Conservation (phyloP, 345 rosid genomes). For the Luvunga scandens region DNA sequence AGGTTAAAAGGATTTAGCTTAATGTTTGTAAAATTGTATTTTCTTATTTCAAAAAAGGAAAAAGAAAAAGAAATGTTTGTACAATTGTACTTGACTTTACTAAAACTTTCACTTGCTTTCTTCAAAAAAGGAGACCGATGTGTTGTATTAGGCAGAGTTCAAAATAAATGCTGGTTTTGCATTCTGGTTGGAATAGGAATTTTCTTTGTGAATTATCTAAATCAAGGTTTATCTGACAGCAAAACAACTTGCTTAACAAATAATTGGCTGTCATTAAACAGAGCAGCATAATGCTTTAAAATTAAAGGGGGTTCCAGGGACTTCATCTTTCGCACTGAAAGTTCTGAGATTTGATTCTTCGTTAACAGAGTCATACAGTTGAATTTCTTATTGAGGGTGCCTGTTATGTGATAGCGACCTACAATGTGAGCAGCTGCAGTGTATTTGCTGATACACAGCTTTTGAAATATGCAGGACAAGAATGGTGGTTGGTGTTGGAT, state of each 20-base stretch:
- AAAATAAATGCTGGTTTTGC: background rate
- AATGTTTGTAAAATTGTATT: background rate
- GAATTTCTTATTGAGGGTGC: background rate
- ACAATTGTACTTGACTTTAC: too few relatives aligned
- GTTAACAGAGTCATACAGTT: background rate
- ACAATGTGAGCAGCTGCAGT: background rate
- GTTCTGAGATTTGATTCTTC: background rate
- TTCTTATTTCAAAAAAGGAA: too few relatives aligned
- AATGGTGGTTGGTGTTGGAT: constrained; percentile 98
- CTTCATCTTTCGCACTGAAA: background rate
- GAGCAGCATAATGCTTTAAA: background rate
- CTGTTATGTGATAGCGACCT: background rate
- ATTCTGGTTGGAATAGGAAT: background rate
- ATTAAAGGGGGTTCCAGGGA: background rate
- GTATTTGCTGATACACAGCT: background rate
- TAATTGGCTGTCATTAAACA: background rate
- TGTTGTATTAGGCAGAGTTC: background rate
- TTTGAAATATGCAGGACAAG: constrained; percentile 63
- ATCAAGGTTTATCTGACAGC: background rate
- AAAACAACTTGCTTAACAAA: background rate
- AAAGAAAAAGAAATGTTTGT: too few relatives aligned
- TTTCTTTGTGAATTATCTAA: background rate
- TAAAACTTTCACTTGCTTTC: too few relatives aligned
- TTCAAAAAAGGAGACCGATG: too few relatives aligned
- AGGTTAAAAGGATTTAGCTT: background rate